These are phyloP conservation scores for Breviolum minutum DNA, from an alignment of 73 alveolate genomes.

Conservation along the genomic window DNA sequence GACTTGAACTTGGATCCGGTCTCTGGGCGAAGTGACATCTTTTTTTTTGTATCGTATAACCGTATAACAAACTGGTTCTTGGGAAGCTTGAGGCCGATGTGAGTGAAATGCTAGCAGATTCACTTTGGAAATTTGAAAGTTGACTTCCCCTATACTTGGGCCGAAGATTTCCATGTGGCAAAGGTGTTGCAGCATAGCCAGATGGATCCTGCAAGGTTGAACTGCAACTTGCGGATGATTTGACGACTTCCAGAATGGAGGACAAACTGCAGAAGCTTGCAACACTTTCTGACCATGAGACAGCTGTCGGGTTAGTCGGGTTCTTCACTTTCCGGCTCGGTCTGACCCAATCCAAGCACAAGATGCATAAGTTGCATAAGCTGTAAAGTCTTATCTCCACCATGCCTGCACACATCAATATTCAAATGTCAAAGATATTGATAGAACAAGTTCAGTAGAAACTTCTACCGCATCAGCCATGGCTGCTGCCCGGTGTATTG, in stretches of 20 bases:
- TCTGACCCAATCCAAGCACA: not conserved
- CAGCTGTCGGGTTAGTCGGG: not conserved
- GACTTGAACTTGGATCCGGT: not conserved
- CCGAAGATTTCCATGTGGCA: not conserved
- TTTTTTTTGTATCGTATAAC: not conserved
- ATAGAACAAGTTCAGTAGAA: not conserved
- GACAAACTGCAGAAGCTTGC: not conserved
- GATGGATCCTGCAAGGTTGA: constrained; percentile 11
- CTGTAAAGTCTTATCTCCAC: too few species aligned
- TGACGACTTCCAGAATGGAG: constrained; percentile 2
- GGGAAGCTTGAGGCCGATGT: not conserved
- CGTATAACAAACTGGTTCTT: not conserved
- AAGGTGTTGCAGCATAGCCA: not conserved
- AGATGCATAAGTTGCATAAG: too few species aligned
- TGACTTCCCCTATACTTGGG: not conserved
- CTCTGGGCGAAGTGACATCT: not conserved
- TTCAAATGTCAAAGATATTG: too few species aligned
- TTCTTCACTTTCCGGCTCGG: not conserved
- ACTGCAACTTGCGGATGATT: constrained; percentile 26
- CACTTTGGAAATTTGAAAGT: not conserved
- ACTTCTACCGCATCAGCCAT: not conserved
- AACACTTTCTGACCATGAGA: not conserved
- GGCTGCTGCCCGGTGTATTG: constrained; percentile 15
- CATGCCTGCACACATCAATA: too few species aligned
- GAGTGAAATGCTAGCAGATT: not conserved